Evolutionary conservation across 1,284 basidiomycete species (phyloP), one percentile per base, ranked within the genome.

Genomic region (Tetrapyrgos nigripes): DNA sequence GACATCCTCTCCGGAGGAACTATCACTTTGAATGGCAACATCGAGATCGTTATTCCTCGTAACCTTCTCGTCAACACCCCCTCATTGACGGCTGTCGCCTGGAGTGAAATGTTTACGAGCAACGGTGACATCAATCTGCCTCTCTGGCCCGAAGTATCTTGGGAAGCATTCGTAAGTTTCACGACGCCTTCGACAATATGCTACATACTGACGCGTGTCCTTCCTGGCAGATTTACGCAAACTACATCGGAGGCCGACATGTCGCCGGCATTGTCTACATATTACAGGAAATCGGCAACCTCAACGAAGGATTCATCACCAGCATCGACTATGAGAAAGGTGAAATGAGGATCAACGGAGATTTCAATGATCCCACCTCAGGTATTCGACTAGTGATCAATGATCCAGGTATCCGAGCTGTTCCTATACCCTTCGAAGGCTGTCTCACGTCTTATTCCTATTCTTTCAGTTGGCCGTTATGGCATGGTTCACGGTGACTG

Each of bases 21-120:
- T 11, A 26, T 64, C 17, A 64, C 62, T 10, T 31, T 64, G 13
- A 53, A 58, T 40, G 46, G 46, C 27, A 52, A 55, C 47, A 27
- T 58, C 27, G 61, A 59, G 29, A 48, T 64, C n/a, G 43, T 64
- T 43, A 61, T 64, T 6, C 63, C 63, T 3, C 52, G 49, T 9
- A 64, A 64, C 40, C 55, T 63, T 9, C 62, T 64, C 8, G 61
- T 64, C 49, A 64, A 64, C 47, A 64, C 63, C 6, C 63, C 63
- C 10, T 60, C 59, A 4, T 57, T 64, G 2, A 64, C 63, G 17
- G 63, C 63, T 11, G 63, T 64, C 19, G 55, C 63, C 4, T 64
- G 63, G 63, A 47, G 59, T 4, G 63, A 64, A 33, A 29, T 64
- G 13, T 64, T 64, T 57, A 62, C 44, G 17, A 17, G 43, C 9